Evolutionary conservation across 2,329 filamentous ascomycete species (phyloP), one percentile per base, ranked within the genome.

Genomic region (Pseudocercospora pini-densiflorae): DNA sequence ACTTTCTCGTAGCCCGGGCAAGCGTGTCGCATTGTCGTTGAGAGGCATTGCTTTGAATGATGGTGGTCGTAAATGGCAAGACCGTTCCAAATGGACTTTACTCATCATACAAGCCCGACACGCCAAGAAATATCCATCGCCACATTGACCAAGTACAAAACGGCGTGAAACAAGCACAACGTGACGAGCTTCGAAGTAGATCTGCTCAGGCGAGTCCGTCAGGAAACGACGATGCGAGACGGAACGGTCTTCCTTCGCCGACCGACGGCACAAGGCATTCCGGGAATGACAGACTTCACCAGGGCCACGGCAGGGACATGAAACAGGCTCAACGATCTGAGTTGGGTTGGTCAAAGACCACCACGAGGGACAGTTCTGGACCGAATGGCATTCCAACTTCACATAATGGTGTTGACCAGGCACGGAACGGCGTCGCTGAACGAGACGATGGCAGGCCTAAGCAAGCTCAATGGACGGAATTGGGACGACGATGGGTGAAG

Each of bases 41-140:
- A 40, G 7, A 43, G 31, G 27, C 33, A 19, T 45, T 45, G 29
- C 6, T 2, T 54, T 8, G 16, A 12, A 31, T 1, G 9, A 59
- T 43, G 57, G 40, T 59, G 5, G 21, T 43, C 9, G 33, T 45
- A 21, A 12, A 45, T 19, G 57, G 57, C 12, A 40, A 45, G 10
- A 10, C 57, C 10, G 57, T 59, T 19, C 57, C 57, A 16, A 59
- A 59, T n/a, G 57, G 57, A 21, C 57, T 59, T n/a, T n/a, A 59
- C 33, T 43, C 57, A 16, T n/a, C 57, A 24, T 6, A 8, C 16
- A 12, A 8, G 7, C 19, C 21, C 7, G 24, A n/a, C 51, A 54
- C 27, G 27, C 51, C 51, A 29, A 54, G 27, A 29, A 10, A 54
- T n/a, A 27, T 54, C 7, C 51, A 54, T 54, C 51, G 51, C 51